Evolutionary conservation across 108 stramenopile genomes (phyloP).

Genomic region (Cyclotella cryptica): DNA sequence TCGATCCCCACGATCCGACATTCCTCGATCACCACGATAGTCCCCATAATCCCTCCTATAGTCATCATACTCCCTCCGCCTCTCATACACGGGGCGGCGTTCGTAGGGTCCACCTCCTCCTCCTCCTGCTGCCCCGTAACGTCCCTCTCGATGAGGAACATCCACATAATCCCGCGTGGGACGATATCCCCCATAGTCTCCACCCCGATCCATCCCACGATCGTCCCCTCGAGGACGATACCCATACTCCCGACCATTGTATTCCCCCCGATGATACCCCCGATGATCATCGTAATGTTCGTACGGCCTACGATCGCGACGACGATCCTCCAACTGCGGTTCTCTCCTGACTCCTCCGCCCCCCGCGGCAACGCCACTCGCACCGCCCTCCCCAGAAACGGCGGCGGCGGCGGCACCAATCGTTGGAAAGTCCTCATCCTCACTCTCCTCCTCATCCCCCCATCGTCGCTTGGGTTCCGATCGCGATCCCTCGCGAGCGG

Average conservation of each 20-base stretch:
- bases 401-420: neutral
- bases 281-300: neutral
- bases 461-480: constrained; percentile 17
- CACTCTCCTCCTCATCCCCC: constrained; percentile 28
- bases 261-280: neutral
- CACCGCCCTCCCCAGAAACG: neutral
- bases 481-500: neutral
- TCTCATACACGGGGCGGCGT: neutral
- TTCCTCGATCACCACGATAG: neutral
- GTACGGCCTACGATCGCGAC: neutral
- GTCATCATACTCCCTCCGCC: neutral
- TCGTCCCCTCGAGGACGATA: neutral
- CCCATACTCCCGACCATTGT: neutral
- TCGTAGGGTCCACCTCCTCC: neutral
- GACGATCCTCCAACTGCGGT: neutral
- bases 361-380: neutral
- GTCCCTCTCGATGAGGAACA: neutral
- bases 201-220: neutral
- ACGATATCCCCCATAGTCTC: neutral
- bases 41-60: constrained; percentile 3
- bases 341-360: neutral
- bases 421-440: constrained; percentile 25
- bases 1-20: neutral
- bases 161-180: constrained; percentile 6
- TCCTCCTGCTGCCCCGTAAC: neutral